A percentile compares a stretch with the other conserved stretches of the same genome.
phyloP scores from a whole-genome alignment of 805 yeast species.

The Hanseniaspora hatyaiensis region DNA sequence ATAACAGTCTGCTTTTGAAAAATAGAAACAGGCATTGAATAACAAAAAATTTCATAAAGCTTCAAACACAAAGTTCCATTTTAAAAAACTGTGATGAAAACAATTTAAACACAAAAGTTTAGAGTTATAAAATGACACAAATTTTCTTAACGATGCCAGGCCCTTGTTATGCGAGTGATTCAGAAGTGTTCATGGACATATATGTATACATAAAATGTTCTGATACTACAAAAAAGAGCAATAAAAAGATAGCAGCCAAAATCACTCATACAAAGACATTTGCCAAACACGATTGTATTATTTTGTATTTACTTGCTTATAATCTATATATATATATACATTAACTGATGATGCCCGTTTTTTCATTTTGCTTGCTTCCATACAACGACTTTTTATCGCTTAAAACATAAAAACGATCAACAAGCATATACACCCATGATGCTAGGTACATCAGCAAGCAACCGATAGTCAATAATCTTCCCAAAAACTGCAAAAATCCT shows the following conservation, averaged over 20 bases:
- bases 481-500: slow-evolving; percentile 64
- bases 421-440: slow-evolving; percentile 48
- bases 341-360: slow-evolving; percentile 19
- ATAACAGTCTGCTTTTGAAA: too few relatives aligned
- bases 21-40: too few relatives aligned
- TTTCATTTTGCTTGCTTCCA: slow-evolving; percentile 41
- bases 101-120: too few relatives aligned
- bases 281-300: not conserved
- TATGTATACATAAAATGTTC: not conserved
- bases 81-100: too few relatives aligned
- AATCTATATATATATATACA: not conserved
- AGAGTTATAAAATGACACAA: too few relatives aligned
- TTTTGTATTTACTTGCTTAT: too few relatives aligned
- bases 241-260: not conserved
- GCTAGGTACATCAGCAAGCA: slow-evolving; percentile 71
- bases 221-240: not conserved
- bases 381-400: slow-evolving; percentile 26
- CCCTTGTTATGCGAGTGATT: too few relatives aligned
- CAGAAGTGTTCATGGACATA: too few relatives aligned
- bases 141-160: too few relatives aligned
- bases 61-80: too few relatives aligned
- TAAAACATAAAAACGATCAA: slow-evolving; percentile 43
- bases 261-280: too few relatives aligned
- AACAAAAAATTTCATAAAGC: too few relatives aligned
- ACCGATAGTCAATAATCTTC: slow-evolving; percentile 64